Base-by-base conservation (phyloP, 2,329 filamentous ascomycete species). In the Meredithiella fracta region DNA sequence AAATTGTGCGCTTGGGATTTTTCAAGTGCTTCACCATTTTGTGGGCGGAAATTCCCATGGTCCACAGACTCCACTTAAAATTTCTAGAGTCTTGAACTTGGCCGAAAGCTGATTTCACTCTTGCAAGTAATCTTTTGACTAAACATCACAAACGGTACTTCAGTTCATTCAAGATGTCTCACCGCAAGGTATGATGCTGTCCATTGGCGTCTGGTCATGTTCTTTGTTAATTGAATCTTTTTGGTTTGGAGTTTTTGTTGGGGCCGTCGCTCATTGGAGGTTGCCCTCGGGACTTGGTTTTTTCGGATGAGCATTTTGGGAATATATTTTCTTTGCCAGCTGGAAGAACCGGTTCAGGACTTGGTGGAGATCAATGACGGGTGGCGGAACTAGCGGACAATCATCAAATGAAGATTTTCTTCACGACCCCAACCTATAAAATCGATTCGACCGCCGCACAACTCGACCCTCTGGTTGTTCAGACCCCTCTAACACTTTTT, bases 101-200 rank as follows among this genome's bases (percentile, higher is more conserved):
- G 40, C 49, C 44, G 34, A 26, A 58, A 53, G 20, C 40, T 53
- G 53, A 52, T 49, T 31, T 53, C 44, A 11, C 17, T 38, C 22
- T 53, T 49, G 53, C 25, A 55, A 58, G 42, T 53, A 55, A 53
- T 50, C 40, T 56, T 47, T 58, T 47, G 50, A 49, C 9, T 49
- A 53, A 56, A 55, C 57, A 58, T 51, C 31, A 56, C 49, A 55
- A 58, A 53, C 53, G 57, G 53, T 53, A 44, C 50, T 58, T 55
- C 50, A 58, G 53, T 58, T 51, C 40, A 58, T 58, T 58, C 53
- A 59, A 58, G 38, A 60, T 60, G 59, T 60, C 59, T 59, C 59
- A 60, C 59, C 58, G 59, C 51, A 60, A 60, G 59, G 59, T 60
- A 60, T 34, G 59, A 52, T 58, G 42, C 53, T 23, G 17, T 40